Conservation (phyloP, 2,329 filamentous ascomycete genomes). For the Purpureocillium lavendulum region DNA sequence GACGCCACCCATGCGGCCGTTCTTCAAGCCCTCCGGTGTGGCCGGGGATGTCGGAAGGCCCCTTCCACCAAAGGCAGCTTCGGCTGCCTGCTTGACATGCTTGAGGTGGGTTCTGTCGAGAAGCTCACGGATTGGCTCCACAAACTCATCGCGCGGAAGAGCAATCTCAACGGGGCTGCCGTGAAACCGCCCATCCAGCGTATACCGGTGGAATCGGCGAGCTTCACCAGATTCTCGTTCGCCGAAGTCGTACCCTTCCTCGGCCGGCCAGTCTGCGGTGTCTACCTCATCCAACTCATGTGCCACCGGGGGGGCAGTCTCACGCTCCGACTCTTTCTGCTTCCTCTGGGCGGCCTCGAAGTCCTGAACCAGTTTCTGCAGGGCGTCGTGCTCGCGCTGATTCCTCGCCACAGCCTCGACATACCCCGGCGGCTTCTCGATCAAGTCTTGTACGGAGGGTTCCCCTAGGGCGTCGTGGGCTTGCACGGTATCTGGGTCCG, state of each 20-base stretch:
- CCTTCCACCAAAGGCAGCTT: slow-evolving; percentile 66
- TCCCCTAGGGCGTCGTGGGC: slow-evolving; percentile 2
- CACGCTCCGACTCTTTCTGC: slow-evolving; percentile 22
- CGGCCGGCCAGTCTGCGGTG: slow-evolving; percentile 18
- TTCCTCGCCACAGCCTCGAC: slow-evolving; percentile 42
- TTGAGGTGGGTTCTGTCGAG: slow-evolving; percentile 60
- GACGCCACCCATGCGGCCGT: slow-evolving; percentile 54
- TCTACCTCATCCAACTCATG: slow-evolving; percentile 17
- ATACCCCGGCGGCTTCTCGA: slow-evolving; percentile 26
- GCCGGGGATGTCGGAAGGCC: slow-evolving; percentile 70
- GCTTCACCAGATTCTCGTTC: slow-evolving; percentile 23
- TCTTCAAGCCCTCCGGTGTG: slow-evolving; percentile 52
- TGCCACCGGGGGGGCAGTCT: slow-evolving; percentile 6
- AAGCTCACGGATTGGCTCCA: slow-evolving; percentile 60
- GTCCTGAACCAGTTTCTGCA: slow-evolving; percentile 47
- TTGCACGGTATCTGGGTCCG: neutral
- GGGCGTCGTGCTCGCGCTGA: slow-evolving; percentile 45
- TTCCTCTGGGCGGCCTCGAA: slow-evolving; percentile 38
- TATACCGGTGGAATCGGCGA: slow-evolving; percentile 64
- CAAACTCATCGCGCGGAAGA: slow-evolving; percentile 63
- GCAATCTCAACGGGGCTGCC: slow-evolving; percentile 66
- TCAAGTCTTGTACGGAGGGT: slow-evolving; percentile 15
- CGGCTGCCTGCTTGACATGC: slow-evolving; percentile 66
- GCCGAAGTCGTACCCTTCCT: slow-evolving; percentile 19
- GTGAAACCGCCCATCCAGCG: slow-evolving; percentile 63